phyloP scores from a whole-genome alignment of 31 red algal genomes.

The Porphyra umbilicalis region DNA sequence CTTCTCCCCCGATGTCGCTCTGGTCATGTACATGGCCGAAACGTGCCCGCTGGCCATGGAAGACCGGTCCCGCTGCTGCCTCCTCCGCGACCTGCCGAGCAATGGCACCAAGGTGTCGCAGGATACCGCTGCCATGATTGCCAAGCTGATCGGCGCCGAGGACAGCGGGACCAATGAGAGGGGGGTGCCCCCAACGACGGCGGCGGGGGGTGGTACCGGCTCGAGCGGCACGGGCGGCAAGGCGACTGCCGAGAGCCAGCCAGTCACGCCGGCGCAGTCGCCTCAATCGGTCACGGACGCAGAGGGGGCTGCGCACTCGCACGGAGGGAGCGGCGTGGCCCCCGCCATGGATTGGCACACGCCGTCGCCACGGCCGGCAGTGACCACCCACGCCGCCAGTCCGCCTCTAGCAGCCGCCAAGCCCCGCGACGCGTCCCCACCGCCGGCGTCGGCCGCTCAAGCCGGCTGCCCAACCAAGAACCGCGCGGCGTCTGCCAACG shows the following conservation, averaged over 20 bases:
- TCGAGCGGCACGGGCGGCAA: background rate
- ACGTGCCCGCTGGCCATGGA: background rate
- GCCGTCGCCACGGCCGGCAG: no score
- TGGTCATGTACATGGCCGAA: background rate
- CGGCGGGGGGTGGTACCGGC: background rate
- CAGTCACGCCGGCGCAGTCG: no score
- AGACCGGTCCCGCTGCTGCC: background rate
- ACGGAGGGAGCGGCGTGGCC: no score
- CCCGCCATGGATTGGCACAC: no score
- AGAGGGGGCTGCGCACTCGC: no score
- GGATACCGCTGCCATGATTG: background rate
- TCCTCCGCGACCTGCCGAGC: background rate
- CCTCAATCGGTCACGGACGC: no score
- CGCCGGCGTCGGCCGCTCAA: no score
- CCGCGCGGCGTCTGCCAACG: background rate
- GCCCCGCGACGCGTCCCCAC: no score
- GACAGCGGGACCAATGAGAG: background rate
- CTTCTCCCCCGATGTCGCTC: background rate
- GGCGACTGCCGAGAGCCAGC: no score
- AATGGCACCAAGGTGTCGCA: background rate
- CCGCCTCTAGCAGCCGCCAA: no score
- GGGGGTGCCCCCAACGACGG: background rate
- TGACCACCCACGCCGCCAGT: no score
- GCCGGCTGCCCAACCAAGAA: background rate
- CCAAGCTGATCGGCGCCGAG: background rate